phyloP scores from a whole-genome alignment of 2,329 filamentous ascomycete species.

The Orbilia javanica region DNA sequence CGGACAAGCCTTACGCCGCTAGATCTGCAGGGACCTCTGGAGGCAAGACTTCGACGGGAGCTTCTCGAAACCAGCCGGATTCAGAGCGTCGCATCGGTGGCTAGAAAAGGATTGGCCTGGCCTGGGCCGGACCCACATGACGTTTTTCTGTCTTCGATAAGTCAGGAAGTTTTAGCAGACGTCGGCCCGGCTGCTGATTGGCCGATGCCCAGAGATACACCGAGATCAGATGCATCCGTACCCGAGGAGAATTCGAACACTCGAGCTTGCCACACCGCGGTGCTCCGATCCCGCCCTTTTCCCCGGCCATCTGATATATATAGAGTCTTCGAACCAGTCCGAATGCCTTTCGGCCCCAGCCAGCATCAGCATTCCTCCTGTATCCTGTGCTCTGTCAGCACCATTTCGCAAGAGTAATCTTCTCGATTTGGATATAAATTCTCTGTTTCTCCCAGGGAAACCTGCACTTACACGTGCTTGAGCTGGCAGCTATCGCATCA shows the following conservation, averaged over 20 bases:
- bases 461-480: conserved; percentile 21
- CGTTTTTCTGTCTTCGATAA: conserved; percentile 11
- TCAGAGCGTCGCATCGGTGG: conserved; percentile 45
- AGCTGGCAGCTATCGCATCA: conserved; percentile 24
- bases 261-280: conserved; percentile 31
- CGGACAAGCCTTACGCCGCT: conserved; percentile 30
- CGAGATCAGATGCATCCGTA: not conserved
- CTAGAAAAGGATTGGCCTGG: conserved; percentile 32
- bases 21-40: conserved; percentile 53
- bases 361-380: not conserved
- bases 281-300: conserved; percentile 30
- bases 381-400: not conserved
- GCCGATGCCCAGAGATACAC: not conserved
- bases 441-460: not conserved
- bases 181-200: conserved; percentile 32
- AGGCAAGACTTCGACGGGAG: conserved; percentile 28
- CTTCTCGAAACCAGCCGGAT: conserved; percentile 45
- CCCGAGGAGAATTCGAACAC: conserved; percentile 12
- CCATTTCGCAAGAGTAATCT: not conserved
- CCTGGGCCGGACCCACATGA: conserved; percentile 1
- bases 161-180: conserved; percentile 43
- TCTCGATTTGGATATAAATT: not conserved
- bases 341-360: not conserved
- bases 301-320: conserved; percentile 22
- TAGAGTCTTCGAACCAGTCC: not conserved